A percentile compares a stretch with the other conserved stretches of the same genome.
These are phyloP conservation scores for Lentinula novae-zelandiae DNA, from an alignment of 1,284 basidiomycete genomes.

Conservation along the genomic window DNA sequence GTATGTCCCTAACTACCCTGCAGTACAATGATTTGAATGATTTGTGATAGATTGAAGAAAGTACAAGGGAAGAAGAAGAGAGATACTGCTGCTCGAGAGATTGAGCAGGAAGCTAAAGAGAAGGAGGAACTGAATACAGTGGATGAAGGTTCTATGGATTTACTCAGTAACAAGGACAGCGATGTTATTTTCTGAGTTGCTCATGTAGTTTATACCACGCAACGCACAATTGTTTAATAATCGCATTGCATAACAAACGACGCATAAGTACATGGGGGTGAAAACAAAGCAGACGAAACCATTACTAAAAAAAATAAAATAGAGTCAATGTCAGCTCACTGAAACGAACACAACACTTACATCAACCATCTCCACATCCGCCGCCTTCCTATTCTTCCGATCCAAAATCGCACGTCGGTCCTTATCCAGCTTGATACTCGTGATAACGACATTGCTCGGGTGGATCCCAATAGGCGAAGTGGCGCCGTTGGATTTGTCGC, in stretches of 20 bases:
- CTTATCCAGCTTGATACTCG: constrained; percentile 87
- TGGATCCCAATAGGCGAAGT: constrained; percentile 93
- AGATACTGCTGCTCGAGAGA: constrained; percentile 55
- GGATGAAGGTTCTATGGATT: constrained; percentile 41
- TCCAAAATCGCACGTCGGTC: constrained; percentile 81
- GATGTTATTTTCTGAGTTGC: constrained; percentile 61
- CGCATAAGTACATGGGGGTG: constrained; percentile 8
- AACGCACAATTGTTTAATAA: no score
- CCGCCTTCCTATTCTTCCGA: constrained; percentile 41
- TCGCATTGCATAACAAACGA: constrained; percentile 8
- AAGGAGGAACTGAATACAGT: constrained; percentile 15
- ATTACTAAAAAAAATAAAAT: constrained; percentile 3
- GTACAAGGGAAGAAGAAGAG: constrained; percentile 98
- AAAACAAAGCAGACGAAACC: background rate
- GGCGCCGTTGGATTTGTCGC: constrained; percentile 98
- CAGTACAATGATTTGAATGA: no score
- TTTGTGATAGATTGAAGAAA: constrained; percentile 68
- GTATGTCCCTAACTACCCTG: constrained; percentile 20
- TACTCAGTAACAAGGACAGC: constrained; percentile 82
- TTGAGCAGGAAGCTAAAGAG: constrained; percentile 22
- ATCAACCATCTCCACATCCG: constrained; percentile 70
- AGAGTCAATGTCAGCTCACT: background rate
- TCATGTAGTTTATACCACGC: background rate
- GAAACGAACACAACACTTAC: constrained; percentile 39
- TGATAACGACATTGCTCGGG: constrained; percentile 97